A percentile compares a stretch with the other conserved stretches of the same genome.
Evolutionary conservation across 2,329 filamentous ascomycete species (phyloP).

Genomic region (Acarospora socialis): DNA sequence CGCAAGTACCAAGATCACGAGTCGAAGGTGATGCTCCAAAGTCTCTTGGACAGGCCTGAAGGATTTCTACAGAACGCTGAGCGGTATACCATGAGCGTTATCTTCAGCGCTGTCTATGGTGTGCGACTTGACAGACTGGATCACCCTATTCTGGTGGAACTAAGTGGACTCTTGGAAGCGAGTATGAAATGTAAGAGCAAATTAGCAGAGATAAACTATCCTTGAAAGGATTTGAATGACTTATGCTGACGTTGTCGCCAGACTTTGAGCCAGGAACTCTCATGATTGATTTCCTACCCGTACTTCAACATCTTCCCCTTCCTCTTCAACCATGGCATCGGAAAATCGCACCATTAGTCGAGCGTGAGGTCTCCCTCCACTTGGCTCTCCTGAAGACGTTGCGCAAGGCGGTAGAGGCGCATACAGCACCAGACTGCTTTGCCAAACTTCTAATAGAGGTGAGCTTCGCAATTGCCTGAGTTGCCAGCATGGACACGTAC

Average conservation of each 20-base stretch:
- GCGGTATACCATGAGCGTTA: constrained; percentile 3
- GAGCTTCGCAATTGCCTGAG: not conserved
- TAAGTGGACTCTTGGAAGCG: no score
- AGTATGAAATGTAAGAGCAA: no score
- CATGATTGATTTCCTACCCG: constrained; percentile 1
- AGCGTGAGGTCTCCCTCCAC: constrained; percentile 2
- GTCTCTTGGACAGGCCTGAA: constrained; percentile 1
- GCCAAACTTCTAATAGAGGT: constrained; percentile 4
- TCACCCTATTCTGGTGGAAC: constrained; percentile 3
- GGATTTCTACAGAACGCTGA: constrained; percentile 1
- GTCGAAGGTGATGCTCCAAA: not conserved
- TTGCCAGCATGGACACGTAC: no score
- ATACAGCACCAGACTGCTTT: constrained; percentile 3
- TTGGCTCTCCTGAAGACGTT: constrained; percentile 2
- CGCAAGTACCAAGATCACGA: constrained; percentile 3
- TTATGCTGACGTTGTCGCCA: no score
- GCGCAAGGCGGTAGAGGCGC: not conserved
- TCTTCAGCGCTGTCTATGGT: constrained; percentile 4
- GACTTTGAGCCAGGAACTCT: constrained; percentile 3
- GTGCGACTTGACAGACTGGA: constrained; percentile 1
- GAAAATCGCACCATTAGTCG: not conserved
- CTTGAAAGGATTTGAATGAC: no score
- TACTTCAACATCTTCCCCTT: constrained; percentile 1
- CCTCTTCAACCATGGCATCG: constrained; percentile 2
- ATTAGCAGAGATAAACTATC: no score